A percentile compares a stretch with the other conserved stretches of the same genome.
phyloP scores from a whole-genome alignment of 2,329 filamentous ascomycete genomes.

The Colletotrichum abscissum region DNA sequence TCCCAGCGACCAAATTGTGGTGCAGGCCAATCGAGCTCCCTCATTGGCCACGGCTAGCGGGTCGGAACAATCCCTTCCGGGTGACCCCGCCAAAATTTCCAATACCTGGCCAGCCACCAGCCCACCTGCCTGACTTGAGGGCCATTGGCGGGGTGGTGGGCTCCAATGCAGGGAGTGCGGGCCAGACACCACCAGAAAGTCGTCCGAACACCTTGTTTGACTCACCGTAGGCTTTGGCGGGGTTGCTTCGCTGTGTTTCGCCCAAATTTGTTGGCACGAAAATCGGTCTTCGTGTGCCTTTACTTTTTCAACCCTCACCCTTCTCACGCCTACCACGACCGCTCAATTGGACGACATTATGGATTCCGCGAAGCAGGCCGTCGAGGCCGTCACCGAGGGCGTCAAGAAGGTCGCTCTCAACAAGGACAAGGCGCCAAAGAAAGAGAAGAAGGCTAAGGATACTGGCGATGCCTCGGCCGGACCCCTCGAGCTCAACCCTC shows the following conservation, averaged over 20 bases:
- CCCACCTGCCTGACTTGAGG: neutral
- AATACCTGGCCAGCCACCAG: neutral
- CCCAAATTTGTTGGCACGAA: slow-evolving; percentile 24
- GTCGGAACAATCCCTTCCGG: slow-evolving; percentile 19
- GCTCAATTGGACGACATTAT: slow-evolving; percentile 45
- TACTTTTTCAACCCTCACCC: neutral
- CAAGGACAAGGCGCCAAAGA: slow-evolving; percentile 60
- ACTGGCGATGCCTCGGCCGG: slow-evolving; percentile 50
- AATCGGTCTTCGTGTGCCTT: neutral
- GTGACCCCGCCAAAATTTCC: slow-evolving; percentile 23
- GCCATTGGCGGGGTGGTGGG: neutral
- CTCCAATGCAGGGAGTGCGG: neutral
- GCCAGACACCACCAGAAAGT: neutral
- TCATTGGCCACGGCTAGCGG: slow-evolving; percentile 13
- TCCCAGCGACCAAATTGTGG: slow-evolving; percentile 33
- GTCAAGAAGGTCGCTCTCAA: slow-evolving; percentile 69
- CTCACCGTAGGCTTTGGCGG: slow-evolving; percentile 36
- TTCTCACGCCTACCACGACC: slow-evolving; percentile 5
- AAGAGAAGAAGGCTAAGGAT: slow-evolving; percentile 58
- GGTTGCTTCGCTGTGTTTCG: slow-evolving; percentile 26
- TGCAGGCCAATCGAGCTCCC: slow-evolving; percentile 28
- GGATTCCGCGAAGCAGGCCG: slow-evolving; percentile 60
- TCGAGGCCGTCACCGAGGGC: slow-evolving; percentile 63
- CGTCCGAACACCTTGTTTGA: slow-evolving; percentile 31
- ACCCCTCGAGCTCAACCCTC: slow-evolving; percentile 61